Evolutionary conservation across 345 rosid genomes (phyloP).

Genomic region (Eucalyptus coolabah): DNA sequence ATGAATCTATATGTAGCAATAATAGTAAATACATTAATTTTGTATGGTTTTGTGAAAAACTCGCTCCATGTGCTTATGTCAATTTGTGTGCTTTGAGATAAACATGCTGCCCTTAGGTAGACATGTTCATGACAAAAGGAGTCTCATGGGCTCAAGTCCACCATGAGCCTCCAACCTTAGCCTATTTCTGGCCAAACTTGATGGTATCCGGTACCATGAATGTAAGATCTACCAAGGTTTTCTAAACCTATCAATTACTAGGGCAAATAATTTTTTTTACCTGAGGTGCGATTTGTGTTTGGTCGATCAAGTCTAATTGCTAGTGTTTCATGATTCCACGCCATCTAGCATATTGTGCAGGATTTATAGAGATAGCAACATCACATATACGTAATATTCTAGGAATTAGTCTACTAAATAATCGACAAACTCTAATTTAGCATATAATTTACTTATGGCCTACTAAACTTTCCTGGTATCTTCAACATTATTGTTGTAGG

Average conservation of each 20-base stretch:
- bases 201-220: neutral
- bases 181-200: neutral
- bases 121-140: neutral
- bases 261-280: neutral
- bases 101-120: neutral
- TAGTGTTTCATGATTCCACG: neutral
- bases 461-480: neutral
- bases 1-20: conserved; percentile 12
- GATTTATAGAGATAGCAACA: neutral
- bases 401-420: neutral
- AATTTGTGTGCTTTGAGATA: neutral
- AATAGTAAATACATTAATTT: neutral
- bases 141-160: neutral
- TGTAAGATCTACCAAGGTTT: neutral
- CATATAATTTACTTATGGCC: neutral
- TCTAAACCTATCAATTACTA: neutral
- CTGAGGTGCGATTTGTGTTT: neutral
- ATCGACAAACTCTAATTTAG: neutral
- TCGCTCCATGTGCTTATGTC: neutral
- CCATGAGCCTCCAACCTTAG: neutral
- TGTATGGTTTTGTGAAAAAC: neutral
- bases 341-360: neutral
- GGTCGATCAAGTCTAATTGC: neutral
- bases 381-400: neutral
- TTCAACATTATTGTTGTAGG: neutral